Base-by-base conservation (phyloP, 140 eudicot genomes). In the Flaveria floridana region DNA sequence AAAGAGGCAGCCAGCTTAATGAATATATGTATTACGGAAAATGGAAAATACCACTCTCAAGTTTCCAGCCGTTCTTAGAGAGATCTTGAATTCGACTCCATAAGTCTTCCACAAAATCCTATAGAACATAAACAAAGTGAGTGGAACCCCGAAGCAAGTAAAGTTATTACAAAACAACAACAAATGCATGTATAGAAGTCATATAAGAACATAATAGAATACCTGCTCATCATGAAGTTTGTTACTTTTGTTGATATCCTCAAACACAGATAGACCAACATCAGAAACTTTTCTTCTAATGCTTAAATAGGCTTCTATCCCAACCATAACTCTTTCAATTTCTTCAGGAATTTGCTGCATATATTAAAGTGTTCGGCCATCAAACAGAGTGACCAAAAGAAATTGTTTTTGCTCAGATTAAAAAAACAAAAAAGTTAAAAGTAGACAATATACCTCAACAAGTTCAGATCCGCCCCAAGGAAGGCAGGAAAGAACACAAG, bases 391-490 rank as follows among this genome's bases (percentile, higher is more conserved):
- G 41, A 66, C 62, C 66, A 44, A 77, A 78, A 57, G 4, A 6
- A 61, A 10, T 48, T 62, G 55, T 23, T 8, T 70, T 53, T 57
- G 41, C 58, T 21, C 18, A 18, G 18, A 44, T 15, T 20, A 9
- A 26, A 44, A 16, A 26, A 5, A 11, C 48, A 42, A 4, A 30
- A 7, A 21, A 4, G 0, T 25, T 4, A 30, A 7, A 21, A 4
- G 0, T 25, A 62, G 51, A 70, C 6, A 68, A 39, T 42, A 21
- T 80, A 94, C 99, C 96, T 95, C 99, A 41, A 82, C 82, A 64
- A 95, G 97, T 77, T 95, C 99, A 15, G 91, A 82, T 68, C 99
- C 99, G 48, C 99, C 99, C 99, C 99, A 95, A 61, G 99, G 99
- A 68, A 95, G 96, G 64, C 97, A 95, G 25, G 97, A 87, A 34